A percentile compares a stretch with the other conserved stretches of the same genome.
phyloP scores from a whole-genome alignment of 116 monocot species.

The Papilionanthe hybrid region DNA sequence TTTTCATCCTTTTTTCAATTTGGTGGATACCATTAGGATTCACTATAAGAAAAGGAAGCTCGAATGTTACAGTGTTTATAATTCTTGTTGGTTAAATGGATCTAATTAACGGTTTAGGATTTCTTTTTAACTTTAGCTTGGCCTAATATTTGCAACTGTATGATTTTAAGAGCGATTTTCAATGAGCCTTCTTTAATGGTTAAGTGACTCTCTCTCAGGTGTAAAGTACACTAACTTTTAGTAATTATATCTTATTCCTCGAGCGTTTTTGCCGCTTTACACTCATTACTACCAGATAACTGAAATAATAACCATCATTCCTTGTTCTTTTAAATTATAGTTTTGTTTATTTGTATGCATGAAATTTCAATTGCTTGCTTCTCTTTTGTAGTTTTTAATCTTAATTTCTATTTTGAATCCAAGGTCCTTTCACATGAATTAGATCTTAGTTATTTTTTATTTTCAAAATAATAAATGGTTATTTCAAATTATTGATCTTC shows the following conservation, averaged over 20 bases:
- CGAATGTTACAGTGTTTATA: not conserved
- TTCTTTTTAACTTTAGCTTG: not conserved
- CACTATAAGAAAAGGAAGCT: not conserved
- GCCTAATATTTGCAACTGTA: not conserved
- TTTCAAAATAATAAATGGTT: not conserved
- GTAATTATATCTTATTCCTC: too few relatives aligned
- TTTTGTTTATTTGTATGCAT: not conserved
- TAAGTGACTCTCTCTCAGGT: too few relatives aligned
- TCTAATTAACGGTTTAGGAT: not conserved
- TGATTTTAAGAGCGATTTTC: too few relatives aligned
- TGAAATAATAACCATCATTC: too few relatives aligned
- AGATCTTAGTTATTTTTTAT: not conserved
- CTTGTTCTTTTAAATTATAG: not conserved
- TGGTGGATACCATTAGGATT: not conserved
- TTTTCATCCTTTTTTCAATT: not conserved
- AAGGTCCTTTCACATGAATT: too few relatives aligned
- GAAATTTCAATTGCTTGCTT: not conserved
- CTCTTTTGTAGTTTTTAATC: not conserved
- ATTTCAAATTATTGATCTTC: not conserved
- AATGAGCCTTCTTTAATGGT: too few relatives aligned
- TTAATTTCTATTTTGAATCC: too few relatives aligned
- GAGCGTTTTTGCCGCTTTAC: too few relatives aligned
- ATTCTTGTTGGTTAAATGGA: not conserved
- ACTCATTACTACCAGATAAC: too few relatives aligned
- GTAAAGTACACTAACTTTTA: too few relatives aligned